Evolutionary conservation across 2,329 filamentous ascomycete genomes (phyloP).

Genomic region (Calycina herbarum): DNA sequence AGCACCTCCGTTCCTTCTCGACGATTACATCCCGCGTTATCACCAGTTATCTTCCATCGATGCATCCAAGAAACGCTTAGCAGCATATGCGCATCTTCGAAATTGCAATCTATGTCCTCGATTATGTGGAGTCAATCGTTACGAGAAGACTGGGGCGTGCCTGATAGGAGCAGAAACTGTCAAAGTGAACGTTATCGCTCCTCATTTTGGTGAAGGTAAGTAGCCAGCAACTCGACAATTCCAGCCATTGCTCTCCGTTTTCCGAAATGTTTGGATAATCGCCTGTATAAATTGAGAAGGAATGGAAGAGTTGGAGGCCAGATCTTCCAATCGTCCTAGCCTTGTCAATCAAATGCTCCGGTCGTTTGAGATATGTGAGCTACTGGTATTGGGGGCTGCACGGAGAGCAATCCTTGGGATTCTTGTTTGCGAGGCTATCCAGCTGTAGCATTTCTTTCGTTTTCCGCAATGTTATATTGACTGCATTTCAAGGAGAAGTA

Average conservation of each 20-base stretch:
- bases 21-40: constrained; percentile 73
- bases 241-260: no score
- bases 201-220: constrained; percentile 76
- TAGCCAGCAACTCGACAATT: constrained; percentile 12
- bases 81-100: constrained; percentile 71
- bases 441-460: no score
- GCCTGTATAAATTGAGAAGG: no score
- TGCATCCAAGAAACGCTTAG: constrained; percentile 69
- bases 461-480: no score
- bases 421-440: no score
- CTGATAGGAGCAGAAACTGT: constrained; percentile 71
- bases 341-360: no score
- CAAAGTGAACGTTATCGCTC: constrained; percentile 82
- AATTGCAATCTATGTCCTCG: constrained; percentile 83
- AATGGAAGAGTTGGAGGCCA: no score
- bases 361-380: no score
- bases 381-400: no score
- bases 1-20: constrained; percentile 68
- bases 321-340: no score
- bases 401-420: no score
- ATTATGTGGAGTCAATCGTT: constrained; percentile 77
- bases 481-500: not conserved
- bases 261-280: no score
- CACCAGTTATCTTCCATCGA: constrained; percentile 66
- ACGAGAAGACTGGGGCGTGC: constrained; percentile 74